Percentiles rank a stretch among this genome's conserved stretches.
These are phyloP conservation scores for Camellia granthamiana DNA, from an alignment of 148 eudicot species.

Conservation along the genomic window DNA sequence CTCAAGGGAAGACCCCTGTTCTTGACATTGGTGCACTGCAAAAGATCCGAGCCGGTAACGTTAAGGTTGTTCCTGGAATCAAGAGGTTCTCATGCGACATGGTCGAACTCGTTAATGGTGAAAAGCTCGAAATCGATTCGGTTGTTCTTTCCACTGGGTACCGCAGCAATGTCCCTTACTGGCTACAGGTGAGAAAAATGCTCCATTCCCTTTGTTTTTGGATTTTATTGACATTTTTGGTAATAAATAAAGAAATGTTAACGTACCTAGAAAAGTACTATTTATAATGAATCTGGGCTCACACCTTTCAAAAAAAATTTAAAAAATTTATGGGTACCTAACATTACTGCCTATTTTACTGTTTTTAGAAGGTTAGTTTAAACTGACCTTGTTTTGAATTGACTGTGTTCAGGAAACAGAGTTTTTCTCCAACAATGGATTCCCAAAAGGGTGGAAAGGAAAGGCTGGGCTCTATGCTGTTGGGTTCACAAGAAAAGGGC, in stretches of 20 bases:
- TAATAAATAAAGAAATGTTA: no score
- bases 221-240: no score
- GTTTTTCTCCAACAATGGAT: constrained; percentile 71
- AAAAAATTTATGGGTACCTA: no score
- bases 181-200: constrained; percentile 71
- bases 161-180: constrained; percentile 83
- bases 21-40: constrained; percentile 73
- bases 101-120: constrained; percentile 61
- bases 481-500: constrained; percentile 90
- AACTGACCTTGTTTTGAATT: constrained; percentile 22
- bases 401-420: constrained; percentile 55
- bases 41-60: constrained; percentile 60
- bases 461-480: constrained; percentile 79
- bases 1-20: constrained; percentile 79
- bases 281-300: no score
- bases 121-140: constrained; percentile 48
- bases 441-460: constrained; percentile 91
- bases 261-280: no score
- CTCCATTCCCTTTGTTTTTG: constrained; percentile 4
- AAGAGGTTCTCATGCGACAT: constrained; percentile 35
- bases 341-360: constrained; percentile 22
- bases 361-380: constrained; percentile 2
- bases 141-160: constrained; percentile 86
- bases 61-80: constrained; percentile 69
- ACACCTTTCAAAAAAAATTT: no score